A percentile compares a stretch with the other conserved stretches of the same genome.
Evolutionary conservation across 176 grass and related monocot species (phyloP).

Genomic region (Musa acuminata): DNA sequence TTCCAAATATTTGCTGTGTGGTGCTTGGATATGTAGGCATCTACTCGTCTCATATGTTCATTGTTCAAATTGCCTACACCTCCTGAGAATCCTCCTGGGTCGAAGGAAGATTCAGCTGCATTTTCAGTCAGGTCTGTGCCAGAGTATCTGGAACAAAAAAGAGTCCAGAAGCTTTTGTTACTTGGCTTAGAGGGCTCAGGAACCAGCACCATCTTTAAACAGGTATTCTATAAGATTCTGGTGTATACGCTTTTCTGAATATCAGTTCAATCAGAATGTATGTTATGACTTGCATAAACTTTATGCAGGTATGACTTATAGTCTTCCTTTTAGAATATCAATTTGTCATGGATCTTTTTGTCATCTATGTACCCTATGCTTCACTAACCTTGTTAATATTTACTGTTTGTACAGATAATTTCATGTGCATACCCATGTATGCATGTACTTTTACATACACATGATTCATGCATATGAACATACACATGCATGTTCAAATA

Average conservation of each 20-base stretch:
- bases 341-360: no score
- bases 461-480: no score
- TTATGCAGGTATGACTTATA: no score
- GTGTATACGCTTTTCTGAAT: no score
- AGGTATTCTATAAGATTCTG: not conserved
- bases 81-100: constrained; percentile 17
- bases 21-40: constrained; percentile 15
- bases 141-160: constrained; percentile 22
- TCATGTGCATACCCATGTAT: not conserved
- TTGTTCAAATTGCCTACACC: constrained; percentile 29
- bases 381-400: no score
- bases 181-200: constrained; percentile 25
- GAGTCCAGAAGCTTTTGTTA: constrained; percentile 30
- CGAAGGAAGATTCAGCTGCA: constrained; percentile 15
- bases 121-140: constrained; percentile 15
- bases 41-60: constrained; percentile 30
- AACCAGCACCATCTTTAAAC: constrained; percentile 28
- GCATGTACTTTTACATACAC: no score
- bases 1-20: not conserved
- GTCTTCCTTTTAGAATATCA: no score
- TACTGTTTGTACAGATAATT: not conserved
- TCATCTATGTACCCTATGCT: no score
- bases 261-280: no score
- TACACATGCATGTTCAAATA: not conserved
- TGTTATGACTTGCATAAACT: no score